These are phyloP conservation scores for Solanum clarkiae DNA, from an alignment of 257 asterid species.

Conservation along the genomic window DNA sequence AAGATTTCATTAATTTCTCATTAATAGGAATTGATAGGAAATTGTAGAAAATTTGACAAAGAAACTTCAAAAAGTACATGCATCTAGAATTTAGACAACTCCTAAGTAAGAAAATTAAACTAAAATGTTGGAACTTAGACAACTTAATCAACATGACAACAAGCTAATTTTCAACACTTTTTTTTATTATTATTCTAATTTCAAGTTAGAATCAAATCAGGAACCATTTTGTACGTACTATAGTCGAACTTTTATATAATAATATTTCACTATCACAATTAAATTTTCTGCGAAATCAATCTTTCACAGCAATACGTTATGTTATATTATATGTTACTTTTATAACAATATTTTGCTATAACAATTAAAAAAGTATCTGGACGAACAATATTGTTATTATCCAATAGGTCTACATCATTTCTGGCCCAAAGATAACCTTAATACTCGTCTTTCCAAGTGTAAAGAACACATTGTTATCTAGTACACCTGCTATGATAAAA, in stretches of 20 bases:
- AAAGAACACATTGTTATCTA: neutral
- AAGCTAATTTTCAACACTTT: neutral
- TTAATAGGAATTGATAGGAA: neutral
- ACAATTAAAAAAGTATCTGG: neutral
- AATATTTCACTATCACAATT: neutral
- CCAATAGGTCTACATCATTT: neutral
- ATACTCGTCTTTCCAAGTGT: neutral
- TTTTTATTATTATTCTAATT: neutral
- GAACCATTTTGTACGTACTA: neutral
- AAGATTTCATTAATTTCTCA: neutral
- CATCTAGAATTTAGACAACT: neutral
- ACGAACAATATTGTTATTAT: neutral
- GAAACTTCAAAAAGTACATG: neutral
- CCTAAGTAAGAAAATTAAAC: neutral
- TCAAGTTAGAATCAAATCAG: neutral
- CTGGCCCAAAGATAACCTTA: neutral
- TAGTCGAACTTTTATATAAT: neutral
- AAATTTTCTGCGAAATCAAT: fast-evolving
- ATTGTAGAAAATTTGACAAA: neutral
- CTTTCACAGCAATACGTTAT: no score
- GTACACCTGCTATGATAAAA: neutral
- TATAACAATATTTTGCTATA: neutral
- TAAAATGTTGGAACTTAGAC: neutral
- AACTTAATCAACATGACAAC: neutral
- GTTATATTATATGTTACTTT: no score